phyloP scores from a whole-genome alignment of 768 basidiomycete genomes.

The Hygrocybe coccinea region DNA sequence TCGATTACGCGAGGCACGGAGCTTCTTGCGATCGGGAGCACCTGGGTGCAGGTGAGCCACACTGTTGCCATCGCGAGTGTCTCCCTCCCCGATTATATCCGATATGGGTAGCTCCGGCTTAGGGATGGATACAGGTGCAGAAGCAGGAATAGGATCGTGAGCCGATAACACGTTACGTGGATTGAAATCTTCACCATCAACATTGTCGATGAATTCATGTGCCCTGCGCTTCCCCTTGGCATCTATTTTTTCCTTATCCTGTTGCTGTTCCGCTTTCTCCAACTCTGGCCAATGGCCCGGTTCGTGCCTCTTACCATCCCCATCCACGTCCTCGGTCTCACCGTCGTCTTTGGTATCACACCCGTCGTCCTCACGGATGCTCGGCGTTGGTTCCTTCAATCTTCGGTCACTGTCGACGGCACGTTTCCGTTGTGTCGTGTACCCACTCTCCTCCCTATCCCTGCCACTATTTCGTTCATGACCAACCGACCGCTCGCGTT shows the following conservation, averaged over 20 bases:
- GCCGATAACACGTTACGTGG: too few species aligned
- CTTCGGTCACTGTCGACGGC: not conserved
- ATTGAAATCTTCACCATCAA: too few species aligned
- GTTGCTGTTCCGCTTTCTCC: not conserved
- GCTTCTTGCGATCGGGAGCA: not conserved
- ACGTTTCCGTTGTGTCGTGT: too few species aligned
- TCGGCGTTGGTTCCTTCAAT: constrained; percentile 3
- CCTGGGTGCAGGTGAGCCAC: not conserved
- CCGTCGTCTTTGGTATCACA: not conserved
- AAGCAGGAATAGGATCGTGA: not conserved
- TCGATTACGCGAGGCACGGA: constrained; percentile 31
- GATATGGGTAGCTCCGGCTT: not conserved
- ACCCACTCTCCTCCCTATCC: too few species aligned
- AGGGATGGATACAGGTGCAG: not conserved
- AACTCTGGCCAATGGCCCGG: not conserved
- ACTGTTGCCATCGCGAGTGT: not conserved
- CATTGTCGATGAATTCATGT: too few species aligned
- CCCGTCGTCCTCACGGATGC: not conserved
- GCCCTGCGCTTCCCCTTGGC: not conserved
- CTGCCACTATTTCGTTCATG: too few species aligned
- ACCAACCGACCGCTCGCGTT: too few species aligned
- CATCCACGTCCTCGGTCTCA: not conserved
- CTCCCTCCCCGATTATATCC: not conserved
- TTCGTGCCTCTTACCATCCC: not conserved
- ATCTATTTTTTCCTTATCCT: not conserved